Conservation (phyloP, 768 basidiomycete species). For the Russula griseocarnosa region DNA sequence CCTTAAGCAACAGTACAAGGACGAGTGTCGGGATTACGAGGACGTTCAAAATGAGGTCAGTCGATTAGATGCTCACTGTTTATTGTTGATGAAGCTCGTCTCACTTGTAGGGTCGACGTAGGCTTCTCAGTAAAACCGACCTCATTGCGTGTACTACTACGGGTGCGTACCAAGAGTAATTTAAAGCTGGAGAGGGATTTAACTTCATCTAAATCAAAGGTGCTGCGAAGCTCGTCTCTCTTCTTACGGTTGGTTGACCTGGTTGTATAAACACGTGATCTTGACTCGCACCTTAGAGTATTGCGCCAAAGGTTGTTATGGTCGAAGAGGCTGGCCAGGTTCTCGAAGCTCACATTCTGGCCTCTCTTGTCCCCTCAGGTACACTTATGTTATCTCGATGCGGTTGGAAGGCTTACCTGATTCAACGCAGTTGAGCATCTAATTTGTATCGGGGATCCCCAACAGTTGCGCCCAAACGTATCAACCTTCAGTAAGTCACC, state of each 20-base stretch:
- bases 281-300: slow-evolving; percentile 40
- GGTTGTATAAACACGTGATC: not conserved
- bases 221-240: slow-evolving; percentile 59
- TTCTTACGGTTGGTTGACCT: slow-evolving; percentile 49
- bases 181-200: not conserved
- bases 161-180: slow-evolving; percentile 40
- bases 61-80: slow-evolving; percentile 1
- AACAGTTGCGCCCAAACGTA: slow-evolving; percentile 66
- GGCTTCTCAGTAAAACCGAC: slow-evolving; percentile 50
- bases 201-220: slow-evolving; percentile 37
- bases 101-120: slow-evolving; percentile 47
- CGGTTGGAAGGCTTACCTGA: not conserved
- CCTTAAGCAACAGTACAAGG: slow-evolving; percentile 40
- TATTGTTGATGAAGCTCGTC: not conserved
- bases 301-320: slow-evolving; percentile 57
- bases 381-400: not conserved
- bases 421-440: slow-evolving; percentile 53
- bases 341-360: slow-evolving; percentile 70
- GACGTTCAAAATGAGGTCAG: slow-evolving; percentile 54
- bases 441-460: slow-evolving; percentile 77
- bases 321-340: slow-evolving; percentile 85
- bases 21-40: slow-evolving; percentile 37
- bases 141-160: slow-evolving; percentile 78
- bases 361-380: slow-evolving; percentile 50
- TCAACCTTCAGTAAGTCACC: slow-evolving; percentile 52